Evolutionary conservation across 805 yeast species (phyloP).

Genomic region (Candida parachauliodes): DNA sequence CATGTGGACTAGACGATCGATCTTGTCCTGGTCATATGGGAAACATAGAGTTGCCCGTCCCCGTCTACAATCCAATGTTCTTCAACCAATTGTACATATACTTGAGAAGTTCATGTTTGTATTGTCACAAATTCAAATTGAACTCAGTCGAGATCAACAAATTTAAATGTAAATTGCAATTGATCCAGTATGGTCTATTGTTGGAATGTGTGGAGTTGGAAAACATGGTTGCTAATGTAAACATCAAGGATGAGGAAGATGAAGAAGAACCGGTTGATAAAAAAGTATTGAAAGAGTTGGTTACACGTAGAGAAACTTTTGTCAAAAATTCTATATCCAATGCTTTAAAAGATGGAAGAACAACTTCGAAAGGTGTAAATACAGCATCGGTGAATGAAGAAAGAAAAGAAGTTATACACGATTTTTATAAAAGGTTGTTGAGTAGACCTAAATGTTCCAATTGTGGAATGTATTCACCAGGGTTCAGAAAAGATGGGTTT

Average conservation of each 20-base stretch:
- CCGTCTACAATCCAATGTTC: slow-evolving; percentile 92
- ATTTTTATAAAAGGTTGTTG: slow-evolving; percentile 68
- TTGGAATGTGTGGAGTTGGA: slow-evolving; percentile 76
- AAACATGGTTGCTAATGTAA: slow-evolving; percentile 45
- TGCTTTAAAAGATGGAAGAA: slow-evolving; percentile 74
- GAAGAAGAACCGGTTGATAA: slow-evolving; percentile 36
- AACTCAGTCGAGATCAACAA: slow-evolving; percentile 67
- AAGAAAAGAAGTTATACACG: slow-evolving; percentile 70
- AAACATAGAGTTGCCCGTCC: slow-evolving; percentile 93
- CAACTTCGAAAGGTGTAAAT: slow-evolving; percentile 61
- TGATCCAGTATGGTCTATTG: slow-evolving; percentile 85
- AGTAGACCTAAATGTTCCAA: slow-evolving; percentile 88
- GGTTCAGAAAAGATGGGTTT: slow-evolving; percentile 91
- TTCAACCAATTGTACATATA: slow-evolving; percentile 86
- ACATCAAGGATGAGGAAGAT: slow-evolving; percentile 31
- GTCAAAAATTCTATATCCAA: slow-evolving; percentile 67
- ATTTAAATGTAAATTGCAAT: slow-evolving; percentile 69
- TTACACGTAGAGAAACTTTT: slow-evolving; percentile 59
- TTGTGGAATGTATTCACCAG: slow-evolving; percentile 93
- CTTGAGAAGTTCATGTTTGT: slow-evolving; percentile 81
- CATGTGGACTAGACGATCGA: slow-evolving; percentile 93
- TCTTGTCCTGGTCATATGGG: slow-evolving; percentile 99
- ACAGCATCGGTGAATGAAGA: slow-evolving; percentile 87
- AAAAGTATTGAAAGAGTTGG: slow-evolving; percentile 43
- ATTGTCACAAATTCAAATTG: slow-evolving; percentile 83